These are phyloP conservation scores for Sindora glabra DNA, from an alignment of 306 rosid species.

Conservation along the genomic window DNA sequence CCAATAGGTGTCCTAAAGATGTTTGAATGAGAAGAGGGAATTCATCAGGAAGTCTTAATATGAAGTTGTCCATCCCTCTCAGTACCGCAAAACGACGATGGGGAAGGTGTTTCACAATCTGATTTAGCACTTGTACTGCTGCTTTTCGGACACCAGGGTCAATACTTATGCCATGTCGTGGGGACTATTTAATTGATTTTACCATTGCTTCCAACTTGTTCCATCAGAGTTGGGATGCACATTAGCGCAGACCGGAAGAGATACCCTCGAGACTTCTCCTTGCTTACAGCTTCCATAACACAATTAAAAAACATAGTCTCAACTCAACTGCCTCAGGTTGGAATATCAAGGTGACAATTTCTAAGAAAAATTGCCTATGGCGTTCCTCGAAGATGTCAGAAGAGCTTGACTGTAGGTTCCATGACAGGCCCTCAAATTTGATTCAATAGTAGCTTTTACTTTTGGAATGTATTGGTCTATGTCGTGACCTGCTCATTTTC, in stretches of 20 bases:
- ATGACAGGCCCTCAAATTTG: conserved; percentile 78
- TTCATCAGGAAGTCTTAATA: conserved; percentile 91
- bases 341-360: no score
- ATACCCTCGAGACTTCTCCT: conserved; percentile 97
- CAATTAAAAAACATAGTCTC: no score
- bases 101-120: conserved; percentile 84
- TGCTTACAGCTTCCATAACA: conserved; percentile 84
- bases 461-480: conserved; percentile 94
- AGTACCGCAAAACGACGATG: conserved; percentile 97
- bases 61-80: conserved; percentile 95
- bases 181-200: conserved; percentile 97
- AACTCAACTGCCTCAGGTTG: no score
- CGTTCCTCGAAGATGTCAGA: conserved; percentile 87
- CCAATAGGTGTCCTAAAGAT: conserved; percentile 88
- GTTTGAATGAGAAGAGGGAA: conserved; percentile 98
- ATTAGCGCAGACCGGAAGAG: conserved; percentile 90
- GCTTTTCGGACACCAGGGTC: conserved; percentile 99
- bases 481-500: conserved; percentile 72
- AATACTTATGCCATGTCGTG: conserved; percentile 99
- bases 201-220: conserved; percentile 96
- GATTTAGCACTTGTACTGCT: conserved; percentile 91
- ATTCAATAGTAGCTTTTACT: conserved; percentile 94
- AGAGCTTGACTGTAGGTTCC: conserved; percentile 85
- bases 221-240: conserved; percentile 96
- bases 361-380: conserved; percentile 83